These are phyloP conservation scores for Talaromyces verruculosus DNA, from an alignment of 2,329 filamentous ascomycete species.

Conservation along the genomic window DNA sequence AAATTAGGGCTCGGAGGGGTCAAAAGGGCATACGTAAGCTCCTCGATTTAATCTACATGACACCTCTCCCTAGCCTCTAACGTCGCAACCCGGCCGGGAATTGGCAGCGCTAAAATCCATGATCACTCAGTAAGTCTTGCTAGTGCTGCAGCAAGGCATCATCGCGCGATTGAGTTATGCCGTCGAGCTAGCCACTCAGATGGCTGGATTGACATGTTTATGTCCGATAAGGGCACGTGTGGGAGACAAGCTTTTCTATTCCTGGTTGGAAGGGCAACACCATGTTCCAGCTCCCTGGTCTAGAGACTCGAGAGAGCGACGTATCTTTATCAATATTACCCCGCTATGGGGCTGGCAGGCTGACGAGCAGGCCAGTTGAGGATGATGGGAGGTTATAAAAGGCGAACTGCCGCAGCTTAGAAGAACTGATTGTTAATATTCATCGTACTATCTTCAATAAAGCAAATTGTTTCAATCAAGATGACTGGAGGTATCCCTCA, in stretches of 20 bases:
- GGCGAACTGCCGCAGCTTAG: no score
- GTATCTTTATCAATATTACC: background rate
- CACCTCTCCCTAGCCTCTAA: background rate
- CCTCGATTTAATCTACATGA: background rate
- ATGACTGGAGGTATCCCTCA: conserved; percentile 22
- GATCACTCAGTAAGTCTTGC: conserved; percentile 13
- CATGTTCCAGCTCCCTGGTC: background rate
- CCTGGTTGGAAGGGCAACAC: background rate
- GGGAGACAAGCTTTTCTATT: background rate
- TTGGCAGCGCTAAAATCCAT: background rate
- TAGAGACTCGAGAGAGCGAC: background rate
- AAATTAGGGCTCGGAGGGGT: background rate
- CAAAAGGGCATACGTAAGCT: conserved; percentile 4
- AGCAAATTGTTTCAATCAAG: background rate
- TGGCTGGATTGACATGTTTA: background rate
- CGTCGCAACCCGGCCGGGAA: background rate
- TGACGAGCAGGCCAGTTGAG: background rate
- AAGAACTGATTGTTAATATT: no score
- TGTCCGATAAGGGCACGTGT: conserved; percentile 4
- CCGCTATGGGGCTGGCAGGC: background rate
- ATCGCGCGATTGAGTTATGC: background rate
- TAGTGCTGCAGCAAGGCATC: conserved; percentile 14
- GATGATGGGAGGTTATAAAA: background rate
- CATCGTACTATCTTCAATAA: no score
- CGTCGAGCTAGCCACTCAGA: background rate